Conservation (phyloP, 2,329 filamentous ascomycete genomes). For the Stagonosporopsis tanaceti region DNA sequence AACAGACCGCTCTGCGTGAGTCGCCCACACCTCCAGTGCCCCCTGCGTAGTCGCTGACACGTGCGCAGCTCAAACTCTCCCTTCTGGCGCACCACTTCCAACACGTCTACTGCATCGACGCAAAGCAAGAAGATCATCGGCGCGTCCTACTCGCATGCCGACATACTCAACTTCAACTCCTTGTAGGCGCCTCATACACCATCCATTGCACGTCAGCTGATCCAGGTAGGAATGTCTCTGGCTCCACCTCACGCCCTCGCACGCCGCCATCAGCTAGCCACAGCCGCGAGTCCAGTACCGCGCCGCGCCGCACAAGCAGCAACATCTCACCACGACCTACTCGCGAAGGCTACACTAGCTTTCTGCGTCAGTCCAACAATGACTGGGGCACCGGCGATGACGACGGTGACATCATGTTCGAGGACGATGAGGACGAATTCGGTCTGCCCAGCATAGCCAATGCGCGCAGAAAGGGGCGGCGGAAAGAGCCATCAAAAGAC, state of each 20-base stretch:
- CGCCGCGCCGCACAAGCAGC: conserved; percentile 62
- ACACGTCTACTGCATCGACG: conserved; percentile 44
- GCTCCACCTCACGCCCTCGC: conserved; percentile 71
- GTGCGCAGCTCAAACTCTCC: conserved; percentile 78
- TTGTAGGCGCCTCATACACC: conserved; percentile 61
- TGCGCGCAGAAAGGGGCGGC: conserved; percentile 77
- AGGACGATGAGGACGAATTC: conserved; percentile 95
- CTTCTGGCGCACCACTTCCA: conserved; percentile 77
- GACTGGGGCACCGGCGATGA: conserved; percentile 80
- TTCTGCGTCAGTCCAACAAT: conserved; percentile 81
- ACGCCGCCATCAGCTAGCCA: conserved; percentile 73
- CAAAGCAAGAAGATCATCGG: conserved; percentile 80
- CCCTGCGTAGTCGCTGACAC: conserved; percentile 1
- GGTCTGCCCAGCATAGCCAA: conserved; percentile 90
- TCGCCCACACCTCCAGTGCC: conserved; percentile 7
- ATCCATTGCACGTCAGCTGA: conserved; percentile 22
- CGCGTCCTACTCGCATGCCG: conserved; percentile 94
- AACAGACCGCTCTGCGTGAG: conserved; percentile 50
- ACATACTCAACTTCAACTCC: conserved; percentile 87
- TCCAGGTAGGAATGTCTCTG: conserved; percentile 64
- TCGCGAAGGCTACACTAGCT: conserved; percentile 78
- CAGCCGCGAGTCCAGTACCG: conserved; percentile 65
- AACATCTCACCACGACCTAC: conserved; percentile 66
- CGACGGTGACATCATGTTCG: conserved; percentile 75
- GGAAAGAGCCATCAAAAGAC: conserved; percentile 53